Evolutionary conservation across 1,139 yeast genomes (phyloP).

Genomic region (Debaryomyces sp.): DNA sequence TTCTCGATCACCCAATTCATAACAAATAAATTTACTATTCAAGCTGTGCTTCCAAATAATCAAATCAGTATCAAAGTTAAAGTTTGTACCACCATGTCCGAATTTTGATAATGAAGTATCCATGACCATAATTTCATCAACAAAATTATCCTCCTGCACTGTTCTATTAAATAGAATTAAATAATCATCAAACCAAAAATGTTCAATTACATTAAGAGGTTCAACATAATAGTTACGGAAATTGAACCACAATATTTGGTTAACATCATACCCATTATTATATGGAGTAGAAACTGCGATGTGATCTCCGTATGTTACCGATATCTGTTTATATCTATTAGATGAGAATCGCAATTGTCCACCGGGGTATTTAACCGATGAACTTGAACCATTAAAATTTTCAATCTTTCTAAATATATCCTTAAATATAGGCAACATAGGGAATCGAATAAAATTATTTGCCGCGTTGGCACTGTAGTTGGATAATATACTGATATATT

Average conservation of each 20-base stretch:
- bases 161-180: constrained; percentile 38
- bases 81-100: constrained; percentile 37
- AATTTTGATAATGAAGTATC: constrained; percentile 36
- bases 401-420: constrained; percentile 26
- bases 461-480: constrained; percentile 16
- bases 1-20: constrained; percentile 22
- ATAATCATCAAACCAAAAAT: constrained; percentile 40
- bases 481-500: constrained; percentile 31
- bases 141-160: constrained; percentile 21
- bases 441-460: constrained; percentile 26
- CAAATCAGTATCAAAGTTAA: constrained; percentile 41
- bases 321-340: constrained; percentile 32
- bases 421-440: constrained; percentile 36
- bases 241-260: constrained; percentile 47
- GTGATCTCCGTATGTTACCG: constrained; percentile 32
- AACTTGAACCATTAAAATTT: constrained; percentile 19
- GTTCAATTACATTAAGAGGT: constrained; percentile 36
- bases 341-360: constrained; percentile 28
- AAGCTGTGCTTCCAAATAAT: constrained; percentile 46
- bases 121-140: constrained; percentile 43
- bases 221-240: constrained; percentile 39
- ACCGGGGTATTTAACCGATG: constrained; percentile 15
- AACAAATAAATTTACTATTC: constrained; percentile 27
- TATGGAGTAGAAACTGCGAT: constrained; percentile 43
- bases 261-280: constrained; percentile 23